Evolutionary conservation across 805 yeast species (phyloP).

Genomic region (Saturnispora gosingensis): DNA sequence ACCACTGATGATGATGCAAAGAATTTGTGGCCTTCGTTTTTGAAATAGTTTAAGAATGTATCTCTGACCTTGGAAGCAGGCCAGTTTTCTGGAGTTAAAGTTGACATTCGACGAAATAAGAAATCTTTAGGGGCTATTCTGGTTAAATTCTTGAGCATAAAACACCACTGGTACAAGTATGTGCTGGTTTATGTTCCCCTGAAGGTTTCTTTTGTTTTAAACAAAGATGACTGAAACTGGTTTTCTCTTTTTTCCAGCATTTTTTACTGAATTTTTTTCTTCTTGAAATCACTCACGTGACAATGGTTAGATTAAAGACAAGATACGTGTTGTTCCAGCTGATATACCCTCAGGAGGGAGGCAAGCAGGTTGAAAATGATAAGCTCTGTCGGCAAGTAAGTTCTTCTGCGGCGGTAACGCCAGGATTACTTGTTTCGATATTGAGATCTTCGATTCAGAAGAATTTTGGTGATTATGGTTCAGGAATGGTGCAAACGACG

Average conservation of each 20-base stretch:
- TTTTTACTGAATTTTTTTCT: neutral
- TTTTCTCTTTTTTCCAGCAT: neutral
- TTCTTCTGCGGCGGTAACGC: slow-evolving; percentile 39
- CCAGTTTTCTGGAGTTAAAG: slow-evolving; percentile 29
- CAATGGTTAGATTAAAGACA: slow-evolving; percentile 83
- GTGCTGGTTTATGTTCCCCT: neutral
- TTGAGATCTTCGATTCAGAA: slow-evolving; percentile 48
- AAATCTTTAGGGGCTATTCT: neutral
- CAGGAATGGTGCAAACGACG: slow-evolving; percentile 38
- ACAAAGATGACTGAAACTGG: neutral
- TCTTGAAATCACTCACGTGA: neutral
- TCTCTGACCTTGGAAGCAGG: slow-evolving; percentile 50
- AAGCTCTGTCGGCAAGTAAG: slow-evolving; percentile 29
- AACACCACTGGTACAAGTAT: neutral
- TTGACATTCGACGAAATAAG: slow-evolving; percentile 7
- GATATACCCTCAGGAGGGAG: slow-evolving; percentile 45
- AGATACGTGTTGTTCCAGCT: slow-evolving; percentile 79
- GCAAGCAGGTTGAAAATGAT: neutral
- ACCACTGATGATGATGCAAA: slow-evolving; percentile 92
- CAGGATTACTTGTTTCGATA: slow-evolving; percentile 41
- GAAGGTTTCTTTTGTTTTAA: neutral
- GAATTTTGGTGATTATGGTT: slow-evolving; percentile 72
- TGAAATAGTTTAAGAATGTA: slow-evolving; percentile 79
- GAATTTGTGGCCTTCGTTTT: slow-evolving; percentile 58
- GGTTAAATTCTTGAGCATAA: neutral